phyloP scores from a whole-genome alignment of 1,139 yeast genomes.

The Meyerozyma sp. region DNA sequence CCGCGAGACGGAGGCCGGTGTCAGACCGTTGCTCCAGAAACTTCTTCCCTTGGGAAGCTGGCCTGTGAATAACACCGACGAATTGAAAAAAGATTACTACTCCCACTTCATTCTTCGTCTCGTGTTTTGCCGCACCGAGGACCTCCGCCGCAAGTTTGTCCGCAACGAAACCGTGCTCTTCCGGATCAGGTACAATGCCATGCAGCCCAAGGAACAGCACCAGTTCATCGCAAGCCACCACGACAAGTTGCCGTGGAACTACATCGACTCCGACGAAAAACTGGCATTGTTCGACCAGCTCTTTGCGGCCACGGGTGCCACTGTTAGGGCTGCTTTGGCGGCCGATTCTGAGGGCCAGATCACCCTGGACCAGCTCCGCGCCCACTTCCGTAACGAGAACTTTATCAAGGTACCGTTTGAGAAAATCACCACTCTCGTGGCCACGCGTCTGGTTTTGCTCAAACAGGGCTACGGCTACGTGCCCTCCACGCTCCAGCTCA shows the following conservation, averaged over 20 bases:
- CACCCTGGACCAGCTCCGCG: constrained; percentile 37
- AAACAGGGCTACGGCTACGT: constrained; percentile 74
- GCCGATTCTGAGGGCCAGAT: constrained; percentile 23
- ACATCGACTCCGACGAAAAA: constrained; percentile 62
- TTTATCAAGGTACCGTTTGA: constrained; percentile 86
- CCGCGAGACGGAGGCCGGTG: constrained; percentile 58
- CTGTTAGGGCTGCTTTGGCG: constrained; percentile 26
- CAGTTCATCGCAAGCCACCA: constrained; percentile 55
- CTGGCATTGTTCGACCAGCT: constrained; percentile 43
- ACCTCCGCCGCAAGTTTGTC: constrained; percentile 71
- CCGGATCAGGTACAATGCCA: constrained; percentile 60
- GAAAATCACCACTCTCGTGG: constrained; percentile 70
- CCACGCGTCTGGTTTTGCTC: constrained; percentile 62
- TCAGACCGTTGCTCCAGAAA: constrained; percentile 63
- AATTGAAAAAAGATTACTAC: constrained; percentile 83
- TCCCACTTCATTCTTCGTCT: constrained; percentile 84
- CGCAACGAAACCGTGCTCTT: constrained; percentile 73
- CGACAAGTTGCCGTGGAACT: constrained; percentile 64
- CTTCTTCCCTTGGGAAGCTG: constrained; percentile 54
- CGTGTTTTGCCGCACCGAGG: constrained; percentile 89
- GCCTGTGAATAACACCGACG: constrained; percentile 35
- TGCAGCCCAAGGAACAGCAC: constrained; percentile 66
- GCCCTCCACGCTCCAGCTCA: constrained; percentile 76
- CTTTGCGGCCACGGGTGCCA: constrained; percentile 45
- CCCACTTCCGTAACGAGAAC: constrained; percentile 48